These are phyloP conservation scores for Polychaeton citri DNA, from an alignment of 2,329 filamentous ascomycete species.

Conservation along the genomic window DNA sequence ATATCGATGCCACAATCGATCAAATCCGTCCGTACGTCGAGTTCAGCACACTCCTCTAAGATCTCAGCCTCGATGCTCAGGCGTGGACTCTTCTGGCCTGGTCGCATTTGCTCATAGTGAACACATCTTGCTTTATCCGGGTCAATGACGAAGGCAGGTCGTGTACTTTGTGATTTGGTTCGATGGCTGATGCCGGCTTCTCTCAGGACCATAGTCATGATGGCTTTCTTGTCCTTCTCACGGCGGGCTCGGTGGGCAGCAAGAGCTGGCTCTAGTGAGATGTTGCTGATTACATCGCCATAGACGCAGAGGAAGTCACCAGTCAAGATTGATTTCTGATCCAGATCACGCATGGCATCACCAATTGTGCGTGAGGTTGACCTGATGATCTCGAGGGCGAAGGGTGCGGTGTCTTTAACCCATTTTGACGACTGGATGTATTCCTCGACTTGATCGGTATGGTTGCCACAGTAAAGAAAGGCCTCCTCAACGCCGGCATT, in stretches of 20 bases:
- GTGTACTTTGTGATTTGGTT: constrained; percentile 61
- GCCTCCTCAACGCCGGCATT: constrained; percentile 93
- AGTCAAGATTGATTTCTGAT: constrained; percentile 70
- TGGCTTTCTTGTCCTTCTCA: constrained; percentile 77
- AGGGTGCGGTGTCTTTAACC: constrained; percentile 60
- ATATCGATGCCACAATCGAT: constrained; percentile 95
- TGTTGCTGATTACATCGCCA: constrained; percentile 82
- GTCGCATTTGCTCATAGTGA: constrained; percentile 85
- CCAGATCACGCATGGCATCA: constrained; percentile 87
- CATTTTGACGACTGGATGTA: constrained; percentile 75
- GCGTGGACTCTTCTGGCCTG: constrained; percentile 46
- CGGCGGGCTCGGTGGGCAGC: constrained; percentile 68
- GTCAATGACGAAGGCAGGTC: constrained; percentile 78
- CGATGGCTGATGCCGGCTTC: constrained; percentile 63
- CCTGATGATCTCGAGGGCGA: constrained; percentile 73
- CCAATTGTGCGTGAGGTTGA: constrained; percentile 79
- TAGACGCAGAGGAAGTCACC: constrained; percentile 89
- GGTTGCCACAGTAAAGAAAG: constrained; percentile 79
- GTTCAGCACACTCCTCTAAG: constrained; percentile 58
- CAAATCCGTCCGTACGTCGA: constrained; percentile 75
- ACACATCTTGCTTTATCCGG: constrained; percentile 66
- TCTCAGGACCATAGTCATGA: constrained; percentile 90
- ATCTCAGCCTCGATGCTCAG: constrained; percentile 66
- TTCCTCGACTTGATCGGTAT: constrained; percentile 73
- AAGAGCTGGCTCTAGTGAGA: constrained; percentile 68